Conservation (phyloP, 306 rosid species). For the Dryas octopetala region DNA sequence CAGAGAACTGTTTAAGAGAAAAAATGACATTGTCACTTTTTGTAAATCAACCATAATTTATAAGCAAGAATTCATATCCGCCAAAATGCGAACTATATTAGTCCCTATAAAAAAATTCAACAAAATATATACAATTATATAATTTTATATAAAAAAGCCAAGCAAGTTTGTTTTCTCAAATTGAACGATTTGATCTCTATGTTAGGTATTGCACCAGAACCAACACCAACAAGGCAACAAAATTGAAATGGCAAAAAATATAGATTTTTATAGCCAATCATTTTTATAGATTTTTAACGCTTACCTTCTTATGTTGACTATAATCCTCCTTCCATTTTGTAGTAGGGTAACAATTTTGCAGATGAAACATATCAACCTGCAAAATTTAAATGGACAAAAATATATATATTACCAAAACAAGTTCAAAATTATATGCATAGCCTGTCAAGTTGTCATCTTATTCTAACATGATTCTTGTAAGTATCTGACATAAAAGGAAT, state of each 20-base stretch:
- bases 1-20: not conserved
- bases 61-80: not conserved
- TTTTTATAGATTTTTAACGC: not conserved
- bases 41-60: no score
- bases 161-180: not conserved
- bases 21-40: no score
- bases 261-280: no score
- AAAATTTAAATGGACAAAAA: slow-evolving; percentile 20
- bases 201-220: not conserved
- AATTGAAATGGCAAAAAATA: not conserved
- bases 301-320: slow-evolving; percentile 74
- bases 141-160: not conserved
- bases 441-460: slow-evolving; percentile 11
- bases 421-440: not conserved
- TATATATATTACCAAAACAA: not conserved
- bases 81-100: no score
- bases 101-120: not conserved
- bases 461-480: slow-evolving; percentile 17
- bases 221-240: not conserved
- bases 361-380: slow-evolving; percentile 88
- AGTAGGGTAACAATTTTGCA: slow-evolving; percentile 62
- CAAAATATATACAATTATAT: not conserved
- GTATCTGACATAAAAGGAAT: slow-evolving; percentile 9
- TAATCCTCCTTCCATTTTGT: slow-evolving; percentile 71
- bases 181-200: not conserved